phyloP scores from a whole-genome alignment of 106 monocot genomes.

The Iris macrosiphon region DNA sequence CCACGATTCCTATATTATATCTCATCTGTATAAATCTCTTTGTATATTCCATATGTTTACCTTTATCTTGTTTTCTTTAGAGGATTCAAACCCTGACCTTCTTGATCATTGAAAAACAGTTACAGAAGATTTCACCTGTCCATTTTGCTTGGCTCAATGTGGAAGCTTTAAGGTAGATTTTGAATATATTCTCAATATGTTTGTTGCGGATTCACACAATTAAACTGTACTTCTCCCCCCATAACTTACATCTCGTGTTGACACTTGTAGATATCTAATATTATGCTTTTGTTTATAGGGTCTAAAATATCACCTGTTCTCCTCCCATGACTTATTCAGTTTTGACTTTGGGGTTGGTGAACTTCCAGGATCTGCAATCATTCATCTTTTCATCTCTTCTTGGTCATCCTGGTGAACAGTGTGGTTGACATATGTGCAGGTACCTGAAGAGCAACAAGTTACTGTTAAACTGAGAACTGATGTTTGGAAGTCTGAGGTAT shows the following conservation, averaged over 20 bases:
- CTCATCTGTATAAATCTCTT: too few species aligned
- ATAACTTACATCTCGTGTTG: not conserved
- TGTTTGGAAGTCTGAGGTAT: slow-evolving; percentile 79
- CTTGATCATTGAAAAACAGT: slow-evolving; percentile 42
- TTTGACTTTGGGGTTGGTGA: slow-evolving; percentile 99
- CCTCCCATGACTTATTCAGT: slow-evolving; percentile 91
- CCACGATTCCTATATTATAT: too few species aligned
- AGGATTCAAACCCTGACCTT: not conserved
- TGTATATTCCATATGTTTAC: too few species aligned
- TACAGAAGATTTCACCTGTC: slow-evolving; percentile 96
- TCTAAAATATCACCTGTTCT: slow-evolving; percentile 75
- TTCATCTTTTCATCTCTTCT: not conserved
- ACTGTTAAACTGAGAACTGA: slow-evolving; percentile 94
- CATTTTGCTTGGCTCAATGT: slow-evolving; percentile 95
- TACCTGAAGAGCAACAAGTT: slow-evolving; percentile 93
- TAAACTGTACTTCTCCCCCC: too few species aligned
- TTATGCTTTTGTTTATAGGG: slow-evolving; percentile 33
- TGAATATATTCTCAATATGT: not conserved
- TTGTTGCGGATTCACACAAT: not conserved
- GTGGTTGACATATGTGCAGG: slow-evolving; percentile 27
- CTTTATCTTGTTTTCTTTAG: slow-evolving; percentile 10
- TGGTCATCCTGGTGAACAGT: not conserved
- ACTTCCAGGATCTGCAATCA: slow-evolving; percentile 20
- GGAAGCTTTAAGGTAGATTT: slow-evolving; percentile 80
- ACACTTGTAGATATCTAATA: too few species aligned